A percentile compares a stretch with the other conserved stretches of the same genome.
phyloP scores from a whole-genome alignment of 148 eudicot species.

The Hydrangea macrophylla region DNA sequence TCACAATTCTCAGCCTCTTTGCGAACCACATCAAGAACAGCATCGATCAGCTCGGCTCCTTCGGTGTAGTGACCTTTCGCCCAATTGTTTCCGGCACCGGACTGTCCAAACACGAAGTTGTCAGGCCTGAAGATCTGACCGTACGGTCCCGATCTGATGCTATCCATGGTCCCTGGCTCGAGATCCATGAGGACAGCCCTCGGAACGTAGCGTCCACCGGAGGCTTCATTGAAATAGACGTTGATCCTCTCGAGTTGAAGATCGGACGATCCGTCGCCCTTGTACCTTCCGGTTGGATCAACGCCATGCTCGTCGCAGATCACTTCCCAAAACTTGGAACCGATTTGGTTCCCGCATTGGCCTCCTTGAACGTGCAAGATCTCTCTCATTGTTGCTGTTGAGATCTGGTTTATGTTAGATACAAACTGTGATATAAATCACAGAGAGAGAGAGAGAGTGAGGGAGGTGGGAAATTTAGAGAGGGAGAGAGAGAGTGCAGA shows the following conservation, averaged over 20 bases:
- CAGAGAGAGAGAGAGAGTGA: not conserved
- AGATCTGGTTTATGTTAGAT: not conserved
- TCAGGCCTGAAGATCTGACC: slow-evolving; percentile 75
- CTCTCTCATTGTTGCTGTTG: slow-evolving; percentile 19
- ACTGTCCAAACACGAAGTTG: slow-evolving; percentile 72
- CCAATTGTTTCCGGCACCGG: slow-evolving; percentile 85
- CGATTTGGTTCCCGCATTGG: slow-evolving; percentile 83
- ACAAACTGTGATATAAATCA: no score
- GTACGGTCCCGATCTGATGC: slow-evolving; percentile 60
- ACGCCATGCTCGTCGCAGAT: slow-evolving; percentile 72
- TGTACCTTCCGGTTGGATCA: slow-evolving; percentile 43
- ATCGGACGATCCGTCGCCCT: slow-evolving; percentile 24
- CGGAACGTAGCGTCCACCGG: slow-evolving; percentile 62
- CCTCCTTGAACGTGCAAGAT: slow-evolving; percentile 55
- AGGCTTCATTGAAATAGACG: slow-evolving; percentile 69
- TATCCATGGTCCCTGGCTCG: slow-evolving; percentile 87
- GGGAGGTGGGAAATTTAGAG: not conserved
- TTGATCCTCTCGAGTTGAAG: slow-evolving; percentile 62
- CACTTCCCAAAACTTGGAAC: slow-evolving; percentile 82
- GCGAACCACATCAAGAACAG: slow-evolving; percentile 84
- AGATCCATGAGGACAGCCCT: slow-evolving; percentile 81
- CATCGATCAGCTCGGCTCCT: slow-evolving; percentile 76
- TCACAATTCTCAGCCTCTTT: slow-evolving; percentile 88
- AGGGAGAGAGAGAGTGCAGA: not conserved
- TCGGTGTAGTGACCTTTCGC: slow-evolving; percentile 83